Percentiles rank a stretch among this genome's conserved stretches.
Conservation (phyloP, 2,329 filamentous ascomycete genomes). For the Podosphaera fusca region DNA sequence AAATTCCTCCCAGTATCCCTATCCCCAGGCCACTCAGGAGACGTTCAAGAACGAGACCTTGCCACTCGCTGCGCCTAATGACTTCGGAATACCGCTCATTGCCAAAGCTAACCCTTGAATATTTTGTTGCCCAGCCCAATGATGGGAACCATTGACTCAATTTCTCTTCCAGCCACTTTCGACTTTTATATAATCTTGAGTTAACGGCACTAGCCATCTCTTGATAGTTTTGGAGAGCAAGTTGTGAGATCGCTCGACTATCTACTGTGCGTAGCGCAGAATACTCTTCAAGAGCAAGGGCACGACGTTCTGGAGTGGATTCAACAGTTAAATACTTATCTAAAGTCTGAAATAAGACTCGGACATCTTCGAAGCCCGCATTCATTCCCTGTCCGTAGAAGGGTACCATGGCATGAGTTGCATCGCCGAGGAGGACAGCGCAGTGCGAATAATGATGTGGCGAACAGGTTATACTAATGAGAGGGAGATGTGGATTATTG, state of each 20-base stretch:
- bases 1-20: not conserved
- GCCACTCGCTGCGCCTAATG: slow-evolving; percentile 40
- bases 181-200: slow-evolving; percentile 50
- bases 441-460: slow-evolving; percentile 63
- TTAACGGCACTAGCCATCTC: slow-evolving; percentile 84
- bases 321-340: slow-evolving; percentile 29
- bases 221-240: slow-evolving; percentile 74
- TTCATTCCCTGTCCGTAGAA: slow-evolving; percentile 99
- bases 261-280: slow-evolving; percentile 51
- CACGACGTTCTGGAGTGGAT: slow-evolving; percentile 33
- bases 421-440: slow-evolving; percentile 74
- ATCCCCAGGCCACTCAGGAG: slow-evolving; percentile 3
- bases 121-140: slow-evolving; percentile 79
- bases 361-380: slow-evolving; percentile 81
- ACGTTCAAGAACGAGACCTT: slow-evolving; percentile 23
- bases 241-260: slow-evolving; percentile 73
- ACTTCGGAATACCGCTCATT: slow-evolving; percentile 82
- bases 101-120: slow-evolving; percentile 76
- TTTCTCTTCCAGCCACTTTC: slow-evolving; percentile 72
- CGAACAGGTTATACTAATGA: slow-evolving; percentile 81
- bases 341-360: slow-evolving; percentile 61
- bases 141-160: slow-evolving; percentile 53
- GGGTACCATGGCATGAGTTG: slow-evolving; percentile 91
- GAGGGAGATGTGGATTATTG: slow-evolving; percentile 66
- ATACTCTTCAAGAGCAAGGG: slow-evolving; percentile 55